Evolutionary conservation across 805 yeast species (phyloP), one percentile per base, ranked within the genome.

Genomic region (Ogataea methylovora): DNA sequence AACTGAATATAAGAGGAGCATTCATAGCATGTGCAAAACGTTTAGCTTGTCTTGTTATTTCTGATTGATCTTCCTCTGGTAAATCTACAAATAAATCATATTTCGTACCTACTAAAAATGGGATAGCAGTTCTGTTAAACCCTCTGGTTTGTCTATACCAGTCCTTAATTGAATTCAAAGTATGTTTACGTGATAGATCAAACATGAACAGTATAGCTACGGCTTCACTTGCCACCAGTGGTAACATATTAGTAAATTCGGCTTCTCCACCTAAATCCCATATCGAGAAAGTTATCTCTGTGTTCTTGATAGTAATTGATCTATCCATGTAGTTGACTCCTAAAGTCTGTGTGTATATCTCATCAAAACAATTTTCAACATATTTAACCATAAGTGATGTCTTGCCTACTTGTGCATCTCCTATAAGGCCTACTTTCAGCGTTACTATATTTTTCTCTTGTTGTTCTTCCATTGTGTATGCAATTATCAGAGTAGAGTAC

Each of bases 191-290:
- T 2, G 96, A 84, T 38, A 90, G 62, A 58, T 90, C 97, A 65
- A 83, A 90, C 79, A 84, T 77, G 49, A 88, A 87, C 28, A 90
- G 65, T 18, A 90, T 76, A 1, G 96, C 95, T 11, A 87, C 92
- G 0, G 97, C 92, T 41, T 88, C 97, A 43, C 82, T 78, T 12
- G 94, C 81, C 11, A 90, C 96, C 37, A 90, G 65, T 16, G 97
- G 95, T 26, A 92, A 65, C 98, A 90, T 90, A 55, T 90, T 90
- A 35, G 87, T 84, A 60, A 86, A 90, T 57, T 92, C 97, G 34
- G 84, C 73, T 48, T 88, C 95, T 1, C 98, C 98, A 17, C 98
- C 98, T 10, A 90, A 63, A 58, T 90, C 98, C 94, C 96, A 90
- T 22, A 90, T 80, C 16, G 92, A 79, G 53, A 90, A 90, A 24